phyloP scores from a whole-genome alignment of 257 asterid species.

The Parsonsia alboflavescens region DNA sequence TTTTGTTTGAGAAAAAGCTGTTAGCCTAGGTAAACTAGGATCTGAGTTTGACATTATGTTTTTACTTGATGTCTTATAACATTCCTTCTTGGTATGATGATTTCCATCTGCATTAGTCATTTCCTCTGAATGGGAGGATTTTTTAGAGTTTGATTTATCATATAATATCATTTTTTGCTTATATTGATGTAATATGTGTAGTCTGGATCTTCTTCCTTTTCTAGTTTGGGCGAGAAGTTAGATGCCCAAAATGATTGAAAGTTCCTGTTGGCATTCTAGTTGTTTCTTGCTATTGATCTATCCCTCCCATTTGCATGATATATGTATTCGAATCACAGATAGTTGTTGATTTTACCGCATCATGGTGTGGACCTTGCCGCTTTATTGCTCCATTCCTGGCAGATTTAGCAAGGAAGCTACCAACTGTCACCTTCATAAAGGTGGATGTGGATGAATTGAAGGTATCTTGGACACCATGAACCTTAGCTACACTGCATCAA shows the following conservation, averaged over 20 bases:
- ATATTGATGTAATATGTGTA: background rate
- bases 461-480: slow-evolving; percentile 25
- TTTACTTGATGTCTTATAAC: no score
- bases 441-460: slow-evolving; percentile 87
- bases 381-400: slow-evolving; percentile 80
- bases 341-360: slow-evolving; percentile 90
- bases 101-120: background rate
- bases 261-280: background rate
- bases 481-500: background rate
- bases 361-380: slow-evolving; percentile 97
- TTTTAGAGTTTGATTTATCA: background rate
- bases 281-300: background rate
- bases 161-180: background rate
- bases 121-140: background rate
- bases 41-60: no score
- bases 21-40: no score
- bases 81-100: background rate
- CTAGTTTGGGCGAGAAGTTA: background rate
- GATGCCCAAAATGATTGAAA: background rate
- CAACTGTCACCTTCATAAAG: slow-evolving; percentile 67
- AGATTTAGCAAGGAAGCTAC: slow-evolving; percentile 77
- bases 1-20: no score
- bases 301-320: background rate
- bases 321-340: slow-evolving; percentile 32
- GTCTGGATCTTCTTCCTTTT: background rate